Conservation (phyloP, 768 basidiomycete genomes). For the Russula sp. region DNA sequence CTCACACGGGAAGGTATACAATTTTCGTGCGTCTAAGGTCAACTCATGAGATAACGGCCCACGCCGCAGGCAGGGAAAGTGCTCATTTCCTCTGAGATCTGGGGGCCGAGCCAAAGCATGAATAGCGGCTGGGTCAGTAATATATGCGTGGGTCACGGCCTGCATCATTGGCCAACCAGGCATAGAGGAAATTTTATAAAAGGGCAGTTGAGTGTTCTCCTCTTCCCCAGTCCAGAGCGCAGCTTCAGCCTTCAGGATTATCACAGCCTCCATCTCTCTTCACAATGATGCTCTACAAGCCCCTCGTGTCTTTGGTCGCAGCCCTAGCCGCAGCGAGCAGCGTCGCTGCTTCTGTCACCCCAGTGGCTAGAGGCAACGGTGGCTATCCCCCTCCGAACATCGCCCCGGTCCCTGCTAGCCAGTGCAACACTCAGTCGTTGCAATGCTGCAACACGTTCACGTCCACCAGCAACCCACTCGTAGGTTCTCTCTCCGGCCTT, state of each 20-base stretch:
- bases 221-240: not conserved
- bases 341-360: not conserved
- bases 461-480: not conserved
- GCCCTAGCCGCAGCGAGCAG: not conserved
- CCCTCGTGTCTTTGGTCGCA: not conserved
- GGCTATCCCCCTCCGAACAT: not conserved
- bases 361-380: not conserved
- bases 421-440: not conserved
- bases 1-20: not conserved
- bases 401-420: not conserved
- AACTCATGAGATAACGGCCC: not conserved
- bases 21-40: not conserved
- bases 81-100: not conserved
- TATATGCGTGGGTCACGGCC: not conserved
- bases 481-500: accelerated
- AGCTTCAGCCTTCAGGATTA: not conserved
- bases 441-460: not conserved
- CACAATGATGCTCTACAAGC: conserved; percentile 2
- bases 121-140: not conserved
- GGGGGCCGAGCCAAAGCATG: not conserved
- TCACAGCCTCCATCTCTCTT: not conserved
- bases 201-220: not conserved
- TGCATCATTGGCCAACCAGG: not conserved
- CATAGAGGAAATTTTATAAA: not conserved
- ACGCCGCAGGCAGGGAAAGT: not conserved